Evolutionary conservation across 331 rosid species (phyloP), one percentile per base, ranked within the genome.

Genomic region (Ulmus americana): DNA sequence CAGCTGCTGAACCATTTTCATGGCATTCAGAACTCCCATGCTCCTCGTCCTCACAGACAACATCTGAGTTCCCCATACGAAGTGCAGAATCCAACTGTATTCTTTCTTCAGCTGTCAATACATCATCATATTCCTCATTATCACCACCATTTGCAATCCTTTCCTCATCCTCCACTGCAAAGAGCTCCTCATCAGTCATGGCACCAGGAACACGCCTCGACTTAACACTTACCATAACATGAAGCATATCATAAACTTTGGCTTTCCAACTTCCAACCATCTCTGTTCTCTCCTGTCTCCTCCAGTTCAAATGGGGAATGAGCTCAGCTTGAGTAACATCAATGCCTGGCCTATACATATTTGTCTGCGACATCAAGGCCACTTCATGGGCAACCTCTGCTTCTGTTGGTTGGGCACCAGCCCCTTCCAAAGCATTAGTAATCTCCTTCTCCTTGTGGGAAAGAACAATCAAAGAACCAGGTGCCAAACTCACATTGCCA

Each of bases 161-260:
- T 70, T 90, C 99, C 70, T 88, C 97, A 52, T 87, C 95, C 45
- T 87, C 95, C 72, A 73, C 95, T 7, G 96, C 83, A 81, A 94
- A 94, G 55, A 90, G 91, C 85, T 94, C 97, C 78, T 94, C 99
- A 65, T 94, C 99, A 38, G 97, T 87, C 99, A 94, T 87, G 42
- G 99, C 99, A 78, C 99, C 99, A 20, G 97, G 99, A 60, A 94
- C 97, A 75, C 95, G 77, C 77, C 99, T 90, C 45, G 99, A 90
- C 78, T 94, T 94, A 72, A 94, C 95, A 72, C 97, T 94, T 68
- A 94, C 99, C 97, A 87, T 85, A 60, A 94, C 97, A 49, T 90
- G 86, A 80, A 87, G 97, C 99, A 94, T 94, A 83, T 94, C 99
- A 63, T 82, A 90, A 59, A 94, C 95, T 78, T 79, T 87, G 43